Evolutionary conservation across 257 asterid species (phyloP), one percentile per base, ranked within the genome.

Genomic region (Lycium barbarum): DNA sequence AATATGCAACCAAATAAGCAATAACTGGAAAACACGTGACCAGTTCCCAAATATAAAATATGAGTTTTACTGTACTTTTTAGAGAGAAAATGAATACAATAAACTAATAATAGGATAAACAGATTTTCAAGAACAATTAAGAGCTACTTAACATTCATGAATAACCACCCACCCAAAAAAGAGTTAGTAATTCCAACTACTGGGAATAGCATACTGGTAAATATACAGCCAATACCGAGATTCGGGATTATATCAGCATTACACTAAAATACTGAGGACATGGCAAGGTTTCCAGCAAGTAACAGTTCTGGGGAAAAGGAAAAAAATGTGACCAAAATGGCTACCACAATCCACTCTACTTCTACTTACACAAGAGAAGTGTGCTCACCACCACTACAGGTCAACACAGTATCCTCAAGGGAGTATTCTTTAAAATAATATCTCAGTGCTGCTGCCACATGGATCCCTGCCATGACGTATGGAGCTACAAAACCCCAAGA

Each of bases 401-500:
- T 91, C 85, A 91, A 90, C 87, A 86, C 86, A 66, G 91, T 86
- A 84, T 92, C 96, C 83, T 90, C 93, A 83, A 90, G 87, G 80
- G 92, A 84, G 88, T 88, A 81, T 58, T 91, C 95, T 84, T 88
- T 91, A 70, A 53, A 88, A 87, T 92, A 89, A 83, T 86, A 86
- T 81, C 98, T 92, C 83, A 94, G 63, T 55, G 97, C 97, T 80
- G 98, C 98, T 51, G 93, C 90, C 79, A 95, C 79, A 80, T 97
- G 97, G 86, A 97, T 83, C 61, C 89, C 91, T 67, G 97, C 92
- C 98, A 97, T 94, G 43, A 95, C 0, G 84, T 91, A 97, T 59
- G 99, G 99, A 65, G 90, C 54, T 43, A 93, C 93, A 87, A 97
- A 97, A 84, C 98, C 99, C 99, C 99, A 97, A 9, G 99, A 97